Conservation (phyloP, 805 yeast genomes). For the Blastobotrys parvus region DNA sequence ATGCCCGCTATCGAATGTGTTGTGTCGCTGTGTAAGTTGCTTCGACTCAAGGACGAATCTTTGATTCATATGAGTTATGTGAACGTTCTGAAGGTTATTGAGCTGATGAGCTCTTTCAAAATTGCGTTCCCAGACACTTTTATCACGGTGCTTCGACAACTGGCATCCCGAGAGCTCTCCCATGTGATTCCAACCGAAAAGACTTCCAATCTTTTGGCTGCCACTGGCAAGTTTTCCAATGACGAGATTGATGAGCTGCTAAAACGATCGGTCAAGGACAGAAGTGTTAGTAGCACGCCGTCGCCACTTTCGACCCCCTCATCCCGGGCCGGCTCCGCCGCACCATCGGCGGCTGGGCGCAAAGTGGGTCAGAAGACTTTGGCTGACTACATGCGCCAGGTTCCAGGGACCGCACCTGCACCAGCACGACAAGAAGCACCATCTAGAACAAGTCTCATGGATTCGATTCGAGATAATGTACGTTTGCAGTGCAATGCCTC, state of each 20-base stretch:
- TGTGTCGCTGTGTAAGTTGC: conserved; percentile 65
- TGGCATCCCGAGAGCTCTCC: conserved; percentile 48
- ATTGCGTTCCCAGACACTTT: conserved; percentile 45
- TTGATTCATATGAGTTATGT: conserved; percentile 65
- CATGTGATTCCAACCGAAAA: conserved; percentile 66
- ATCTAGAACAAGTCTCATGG: not conserved
- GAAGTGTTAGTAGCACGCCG: not conserved
- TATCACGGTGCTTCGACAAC: conserved; percentile 39
- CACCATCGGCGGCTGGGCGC: not conserved
- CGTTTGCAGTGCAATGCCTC: not conserved
- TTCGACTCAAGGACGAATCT: conserved; percentile 72
- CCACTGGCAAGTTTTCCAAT: conserved; percentile 9
- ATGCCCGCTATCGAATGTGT: conserved; percentile 47
- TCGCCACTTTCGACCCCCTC: no score
- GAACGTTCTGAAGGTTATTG: conserved; percentile 21
- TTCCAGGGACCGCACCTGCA: not conserved
- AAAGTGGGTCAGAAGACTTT: not conserved
- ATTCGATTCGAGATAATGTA: conserved; percentile 1
- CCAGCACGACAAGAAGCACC: not conserved
- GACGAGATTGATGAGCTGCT: conserved; percentile 12
- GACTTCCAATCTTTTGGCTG: conserved; percentile 45
- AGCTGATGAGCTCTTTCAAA: conserved; percentile 26
- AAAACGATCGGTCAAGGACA: not conserved
- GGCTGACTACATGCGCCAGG: conserved; percentile 1
- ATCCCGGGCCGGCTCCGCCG: no score